phyloP scores from a whole-genome alignment of 441 rosid species.

The Populus hybrid region DNA sequence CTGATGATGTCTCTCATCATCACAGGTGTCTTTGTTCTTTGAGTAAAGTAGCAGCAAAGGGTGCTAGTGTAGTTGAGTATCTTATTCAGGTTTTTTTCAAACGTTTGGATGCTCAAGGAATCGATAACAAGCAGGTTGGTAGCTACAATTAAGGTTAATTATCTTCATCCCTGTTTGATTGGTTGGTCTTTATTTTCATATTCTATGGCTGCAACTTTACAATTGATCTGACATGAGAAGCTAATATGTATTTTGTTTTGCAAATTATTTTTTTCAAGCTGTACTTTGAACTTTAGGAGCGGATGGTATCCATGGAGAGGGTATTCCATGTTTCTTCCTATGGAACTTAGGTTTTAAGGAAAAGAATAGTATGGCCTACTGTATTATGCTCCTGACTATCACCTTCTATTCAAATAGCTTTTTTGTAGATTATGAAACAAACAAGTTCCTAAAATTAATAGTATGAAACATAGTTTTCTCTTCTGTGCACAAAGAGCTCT shows the following conservation, averaged over 20 bases:
- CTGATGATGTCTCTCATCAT: constrained; percentile 24
- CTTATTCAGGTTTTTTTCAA: constrained; percentile 91
- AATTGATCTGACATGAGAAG: background rate
- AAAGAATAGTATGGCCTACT: background rate
- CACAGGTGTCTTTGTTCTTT: constrained; percentile 93
- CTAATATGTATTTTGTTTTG: background rate
- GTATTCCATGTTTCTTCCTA: background rate
- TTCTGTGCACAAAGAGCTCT: background rate
- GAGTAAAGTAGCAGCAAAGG: constrained; percentile 76
- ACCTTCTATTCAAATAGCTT: background rate
- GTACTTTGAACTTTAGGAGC: background rate
- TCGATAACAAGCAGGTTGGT: constrained; percentile 88
- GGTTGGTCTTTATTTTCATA: background rate
- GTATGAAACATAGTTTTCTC: background rate
- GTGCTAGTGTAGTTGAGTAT: constrained; percentile 68
- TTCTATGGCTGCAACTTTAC: background rate
- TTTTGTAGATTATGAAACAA: background rate
- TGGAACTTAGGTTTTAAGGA: background rate
- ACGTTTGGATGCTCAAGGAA: constrained; percentile 70
- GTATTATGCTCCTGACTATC: background rate
- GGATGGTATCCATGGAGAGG: background rate
- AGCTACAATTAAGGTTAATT: constrained; percentile 10
- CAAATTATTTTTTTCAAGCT: background rate
- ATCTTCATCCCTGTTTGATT: background rate
- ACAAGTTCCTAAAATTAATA: background rate